Evolutionary conservation across 495 filamentous ascomycete species (phyloP).

Genomic region (Jackrogersella multiformis): DNA sequence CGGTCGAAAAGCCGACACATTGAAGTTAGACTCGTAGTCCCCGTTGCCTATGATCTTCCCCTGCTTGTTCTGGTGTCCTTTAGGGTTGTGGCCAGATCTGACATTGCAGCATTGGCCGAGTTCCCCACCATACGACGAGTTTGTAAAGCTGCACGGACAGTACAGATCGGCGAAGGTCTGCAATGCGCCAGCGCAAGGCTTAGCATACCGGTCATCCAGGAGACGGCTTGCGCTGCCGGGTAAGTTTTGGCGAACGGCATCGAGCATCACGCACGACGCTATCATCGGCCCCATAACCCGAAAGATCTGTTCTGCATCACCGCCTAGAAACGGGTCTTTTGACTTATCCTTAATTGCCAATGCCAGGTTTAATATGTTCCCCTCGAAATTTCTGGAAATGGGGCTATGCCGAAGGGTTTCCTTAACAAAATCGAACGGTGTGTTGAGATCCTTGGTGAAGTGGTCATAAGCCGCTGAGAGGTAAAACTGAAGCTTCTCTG

Average conservation of each 20-base stretch:
- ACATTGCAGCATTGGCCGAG: conserved; percentile 57
- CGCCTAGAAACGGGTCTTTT: conserved; percentile 28
- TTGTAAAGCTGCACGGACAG: conserved; percentile 59
- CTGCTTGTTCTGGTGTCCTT: conserved; percentile 61
- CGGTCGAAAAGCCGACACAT: conserved; percentile 46
- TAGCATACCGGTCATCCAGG: conserved; percentile 43
- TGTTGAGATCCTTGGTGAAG: conserved; percentile 60
- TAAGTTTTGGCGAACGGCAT: conserved; percentile 56
- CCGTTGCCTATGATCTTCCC: conserved; percentile 59
- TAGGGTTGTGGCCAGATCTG: conserved; percentile 53
- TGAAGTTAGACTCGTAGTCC: conserved; percentile 56
- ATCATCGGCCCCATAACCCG: conserved; percentile 60
- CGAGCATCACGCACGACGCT: conserved; percentile 64
- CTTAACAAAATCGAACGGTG: conserved; percentile 66
- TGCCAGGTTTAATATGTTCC: conserved; percentile 63
- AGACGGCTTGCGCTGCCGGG: conserved; percentile 46
- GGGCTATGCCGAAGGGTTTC: conserved; percentile 57
- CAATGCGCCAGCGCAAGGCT: conserved; percentile 54
- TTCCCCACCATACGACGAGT: conserved; percentile 35
- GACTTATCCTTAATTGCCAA: conserved; percentile 54
- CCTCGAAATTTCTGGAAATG: conserved; percentile 60
- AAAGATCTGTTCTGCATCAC: conserved; percentile 53
- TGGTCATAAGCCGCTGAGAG: conserved; percentile 65
- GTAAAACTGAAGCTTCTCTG: conserved; percentile 61
- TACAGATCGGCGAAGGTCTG: conserved; percentile 59